Base-by-base conservation (phyloP, 495 filamentous ascomycete species). In the Podospora pseudopauciseta region DNA sequence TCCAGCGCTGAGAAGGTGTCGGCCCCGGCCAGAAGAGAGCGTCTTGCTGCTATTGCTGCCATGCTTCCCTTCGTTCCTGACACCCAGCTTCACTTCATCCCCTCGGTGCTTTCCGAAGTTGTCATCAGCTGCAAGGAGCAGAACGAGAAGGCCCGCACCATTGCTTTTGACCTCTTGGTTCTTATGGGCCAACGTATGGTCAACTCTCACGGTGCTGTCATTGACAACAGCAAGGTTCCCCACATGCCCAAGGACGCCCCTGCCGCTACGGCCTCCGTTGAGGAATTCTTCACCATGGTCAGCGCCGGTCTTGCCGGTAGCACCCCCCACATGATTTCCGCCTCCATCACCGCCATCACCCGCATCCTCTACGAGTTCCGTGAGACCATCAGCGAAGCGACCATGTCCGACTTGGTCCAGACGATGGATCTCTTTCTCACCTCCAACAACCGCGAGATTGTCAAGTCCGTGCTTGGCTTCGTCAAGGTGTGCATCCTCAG, bases 211-310 rank as follows among this genome's bases (percentile, higher is more conserved):
- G 96, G 94, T 15, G 90, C 91, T 28, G 82, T 83, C 55, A 92
- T 99, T 67, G 83, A 91, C 65, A 95, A 94, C 76, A 89, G 88
- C 64, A 90, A 92, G 72, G 92, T 97, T 4, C 85, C 91, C 0
- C 86, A 94, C 75, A 94, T 97, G 91, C 85, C 90, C 4, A 80
- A 87, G 44, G 85, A 94, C 75, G 88, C 93, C 2, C 90, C 92
- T n/a, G 80, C 86, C 64, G 92, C 89, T 2, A 75, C 84, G 16
- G 94, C 94, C 6, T 90, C 84, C 16, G 84, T 98, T 30, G 94
- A 97, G 72, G 95, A 98, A 76, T 97, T 96, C 78, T 92, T 97
- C 85, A 97, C 93, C 55, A 99, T 99, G 94, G 89, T 99, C 39
- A 94, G 91, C 60, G 96, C 95, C 23, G 95, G 96, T 77, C 87